A percentile compares a stretch with the other conserved stretches of the same genome.
Evolutionary conservation across 768 basidiomycete species (phyloP).

Genomic region (Vishniacozyma victoriae): DNA sequence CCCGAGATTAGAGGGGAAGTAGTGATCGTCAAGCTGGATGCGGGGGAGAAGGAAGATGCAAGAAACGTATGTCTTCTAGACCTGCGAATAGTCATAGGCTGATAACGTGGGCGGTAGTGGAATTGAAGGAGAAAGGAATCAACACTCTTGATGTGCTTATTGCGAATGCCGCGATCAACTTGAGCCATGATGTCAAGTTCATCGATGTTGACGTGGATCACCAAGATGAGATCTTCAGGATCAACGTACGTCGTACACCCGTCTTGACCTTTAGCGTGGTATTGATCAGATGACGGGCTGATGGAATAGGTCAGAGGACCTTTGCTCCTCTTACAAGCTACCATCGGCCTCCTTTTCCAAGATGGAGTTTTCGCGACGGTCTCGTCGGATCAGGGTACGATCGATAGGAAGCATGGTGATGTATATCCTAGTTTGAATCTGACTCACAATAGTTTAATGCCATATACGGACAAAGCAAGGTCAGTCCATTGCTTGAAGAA

Average conservation of each 20-base stretch:
- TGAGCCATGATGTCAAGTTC: conserved; percentile 4
- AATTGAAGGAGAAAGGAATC: conserved; percentile 5
- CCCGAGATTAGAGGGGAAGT: not conserved
- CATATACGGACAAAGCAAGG: too few relatives aligned
- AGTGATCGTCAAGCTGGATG: conserved; percentile 1
- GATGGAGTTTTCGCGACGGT: conserved; percentile 16
- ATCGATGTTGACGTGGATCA: conserved; percentile 5
- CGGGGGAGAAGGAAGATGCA: not conserved
- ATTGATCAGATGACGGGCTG: not conserved
- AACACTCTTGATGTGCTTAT: conserved; percentile 13
- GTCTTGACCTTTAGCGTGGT: too few relatives aligned
- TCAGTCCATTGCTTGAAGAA: too few relatives aligned
- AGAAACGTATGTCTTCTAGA: too few relatives aligned
- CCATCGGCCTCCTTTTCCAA: conserved; percentile 3
- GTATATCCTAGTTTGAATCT: too few relatives aligned
- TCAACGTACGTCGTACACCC: too few relatives aligned
- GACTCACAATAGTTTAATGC: too few relatives aligned
- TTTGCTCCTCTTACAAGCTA: conserved; percentile 16
- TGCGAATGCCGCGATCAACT: conserved; percentile 16
- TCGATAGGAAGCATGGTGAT: conserved; percentile 7
- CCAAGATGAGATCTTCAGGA: too few relatives aligned
- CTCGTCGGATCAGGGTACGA: conserved; percentile 14
- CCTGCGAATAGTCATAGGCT: too few relatives aligned
- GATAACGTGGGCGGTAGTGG: conserved; percentile 1
- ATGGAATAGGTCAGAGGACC: conserved; percentile 8